Evolutionary conservation across 768 basidiomycete species (phyloP), one percentile per base, ranked within the genome.

Genomic region (Xanthoconium stramineum): DNA sequence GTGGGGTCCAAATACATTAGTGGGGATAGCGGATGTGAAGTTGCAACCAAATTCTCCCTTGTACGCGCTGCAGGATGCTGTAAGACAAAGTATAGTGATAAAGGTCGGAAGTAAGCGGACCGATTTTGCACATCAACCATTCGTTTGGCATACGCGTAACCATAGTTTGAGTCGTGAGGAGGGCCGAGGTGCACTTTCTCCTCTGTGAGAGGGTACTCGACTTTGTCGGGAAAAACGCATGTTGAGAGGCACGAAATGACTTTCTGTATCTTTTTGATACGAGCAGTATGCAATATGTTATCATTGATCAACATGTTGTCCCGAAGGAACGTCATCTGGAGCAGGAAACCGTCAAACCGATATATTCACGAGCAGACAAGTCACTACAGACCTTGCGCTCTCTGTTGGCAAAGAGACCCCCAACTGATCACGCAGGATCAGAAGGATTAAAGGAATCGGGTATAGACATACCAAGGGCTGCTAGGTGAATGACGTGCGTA

Each of bases 221-320:
- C 94, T 71, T 94, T 89, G 73, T 98, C 95, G 0, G 95, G 95
- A 78, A 95, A 98, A 45, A 98, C 93, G 69, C 95, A 98, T 40
- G 96, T 98, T 11, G 95, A 97, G 38, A 98, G 83, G 68, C 95
- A 98, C 13, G 95, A 97, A 55, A 98, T 88, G 62, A 96, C 80
- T 73, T 97, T 98, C 59, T 80, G 62, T 20, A 80, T 80, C 48
- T 83, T 77, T 65, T 79, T 75, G 60, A 84, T 77, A 67, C 91
- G 80, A 9, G 93, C 78, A 33, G 81, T 78, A 68, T 94, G 83
- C 20, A 98, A 80, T 40, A 98, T 85, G 71, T 94, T 94, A 70
- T 96, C 92, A 74, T 98, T 98, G 76, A 98, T 98, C 59, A 94
- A 80, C 68, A 88, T 82, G 74, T 98, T 98, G 67, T 97, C 94